Evolutionary conservation across 371 early-diverging fungal genomes (phyloP).

Genomic region (Racocetra persica): DNA sequence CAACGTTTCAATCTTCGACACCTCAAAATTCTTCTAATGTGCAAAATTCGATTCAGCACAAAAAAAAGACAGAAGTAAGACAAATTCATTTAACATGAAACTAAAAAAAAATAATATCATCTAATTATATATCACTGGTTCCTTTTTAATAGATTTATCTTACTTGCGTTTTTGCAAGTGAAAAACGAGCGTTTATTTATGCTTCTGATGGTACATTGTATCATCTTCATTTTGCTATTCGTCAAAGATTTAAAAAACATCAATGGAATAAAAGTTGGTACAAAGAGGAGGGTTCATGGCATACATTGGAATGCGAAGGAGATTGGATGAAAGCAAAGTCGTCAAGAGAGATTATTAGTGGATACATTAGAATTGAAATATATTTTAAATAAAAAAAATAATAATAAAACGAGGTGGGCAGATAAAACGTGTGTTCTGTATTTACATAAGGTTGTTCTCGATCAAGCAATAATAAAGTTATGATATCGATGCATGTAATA

Average conservation of each 20-base stretch:
- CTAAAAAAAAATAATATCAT: background rate
- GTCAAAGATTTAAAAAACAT: background rate
- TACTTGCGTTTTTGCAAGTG: background rate
- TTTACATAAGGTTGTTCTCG: no score
- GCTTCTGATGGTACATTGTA: background rate
- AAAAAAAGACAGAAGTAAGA: background rate
- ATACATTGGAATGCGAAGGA: background rate
- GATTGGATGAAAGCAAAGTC: background rate
- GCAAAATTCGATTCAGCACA: background rate
- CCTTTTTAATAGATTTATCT: background rate
- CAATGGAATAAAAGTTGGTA: background rate
- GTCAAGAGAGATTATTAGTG: background rate
- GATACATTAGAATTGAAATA: background rate
- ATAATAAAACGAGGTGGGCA: no score
- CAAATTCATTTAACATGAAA: background rate
- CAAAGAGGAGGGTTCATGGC: background rate
- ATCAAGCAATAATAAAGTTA: no score
- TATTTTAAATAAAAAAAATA: background rate
- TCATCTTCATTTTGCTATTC: conserved; percentile 1
- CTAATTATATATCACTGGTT: background rate
- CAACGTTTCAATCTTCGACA: background rate
- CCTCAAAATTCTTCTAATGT: background rate
- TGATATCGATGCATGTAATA: no score
- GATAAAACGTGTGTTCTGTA: no score
- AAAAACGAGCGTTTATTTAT: conserved; percentile 19